Evolutionary conservation across 1,139 yeast genomes (phyloP).

Genomic region (Taphrina deformans): DNA sequence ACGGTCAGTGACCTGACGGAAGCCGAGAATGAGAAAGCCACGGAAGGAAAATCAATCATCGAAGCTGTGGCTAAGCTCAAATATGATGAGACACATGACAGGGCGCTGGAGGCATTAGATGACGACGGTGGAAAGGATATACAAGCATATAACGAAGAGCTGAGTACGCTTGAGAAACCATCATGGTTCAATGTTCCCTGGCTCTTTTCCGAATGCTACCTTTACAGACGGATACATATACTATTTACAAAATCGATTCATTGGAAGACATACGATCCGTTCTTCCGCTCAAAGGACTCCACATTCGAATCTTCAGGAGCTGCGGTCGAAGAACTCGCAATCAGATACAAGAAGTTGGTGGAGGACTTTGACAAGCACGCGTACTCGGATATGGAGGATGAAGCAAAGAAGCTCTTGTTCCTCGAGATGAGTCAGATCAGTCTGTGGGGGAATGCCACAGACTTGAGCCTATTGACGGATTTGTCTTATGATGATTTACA

Average conservation of each 20-base stretch:
- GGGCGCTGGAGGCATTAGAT: conserved; percentile 37
- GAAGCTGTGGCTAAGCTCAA: conserved; percentile 45
- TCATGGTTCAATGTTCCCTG: conserved; percentile 92
- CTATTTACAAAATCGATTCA: conserved; percentile 48
- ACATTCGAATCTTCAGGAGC: conserved; percentile 72
- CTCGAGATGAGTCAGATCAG: conserved; percentile 81
- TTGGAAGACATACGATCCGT: conserved; percentile 71
- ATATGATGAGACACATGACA: conserved; percentile 45
- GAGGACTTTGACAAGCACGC: conserved; percentile 45
- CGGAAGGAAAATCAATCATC: conserved; percentile 47
- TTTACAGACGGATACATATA: conserved; percentile 66
- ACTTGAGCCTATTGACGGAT: conserved; percentile 80
- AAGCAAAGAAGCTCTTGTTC: conserved; percentile 51
- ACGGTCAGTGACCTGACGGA: conserved; percentile 40
- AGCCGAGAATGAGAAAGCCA: conserved; percentile 39
- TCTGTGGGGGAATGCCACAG: conserved; percentile 98
- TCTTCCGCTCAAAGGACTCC: conserved; percentile 64
- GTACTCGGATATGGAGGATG: conserved; percentile 45
- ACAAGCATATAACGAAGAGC: conserved; percentile 47
- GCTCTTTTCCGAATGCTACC: conserved; percentile 81
- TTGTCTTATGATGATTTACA: conserved; percentile 79
- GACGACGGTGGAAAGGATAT: conserved; percentile 42
- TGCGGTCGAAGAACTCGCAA: conserved; percentile 81
- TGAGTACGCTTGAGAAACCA: conserved; percentile 48
- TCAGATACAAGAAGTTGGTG: conserved; percentile 59